These are phyloP conservation scores for Xylaria telfairii DNA, from an alignment of 495 filamentous ascomycete species.

Conservation along the genomic window DNA sequence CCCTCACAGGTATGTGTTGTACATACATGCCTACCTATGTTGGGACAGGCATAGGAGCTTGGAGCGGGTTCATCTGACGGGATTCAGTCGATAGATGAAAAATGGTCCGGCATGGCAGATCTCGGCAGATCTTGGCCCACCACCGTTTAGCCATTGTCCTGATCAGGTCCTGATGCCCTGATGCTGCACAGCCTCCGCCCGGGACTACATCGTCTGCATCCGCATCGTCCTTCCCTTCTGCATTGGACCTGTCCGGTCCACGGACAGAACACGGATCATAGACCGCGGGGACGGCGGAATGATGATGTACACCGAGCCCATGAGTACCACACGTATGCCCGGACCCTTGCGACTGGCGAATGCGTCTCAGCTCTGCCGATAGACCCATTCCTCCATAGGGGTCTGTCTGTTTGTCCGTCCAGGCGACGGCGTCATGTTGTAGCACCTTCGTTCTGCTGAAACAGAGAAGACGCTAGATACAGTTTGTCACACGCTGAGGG, in stretches of 20 bases:
- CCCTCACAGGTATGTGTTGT: not conserved
- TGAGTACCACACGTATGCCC: not conserved
- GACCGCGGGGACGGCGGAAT: too few relatives aligned
- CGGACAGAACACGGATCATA: not conserved
- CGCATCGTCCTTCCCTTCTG: not conserved
- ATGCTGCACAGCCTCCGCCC: conserved; percentile 23
- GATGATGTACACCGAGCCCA: conserved; percentile 1
- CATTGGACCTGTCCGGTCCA: not conserved
- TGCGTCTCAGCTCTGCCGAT: too few relatives aligned
- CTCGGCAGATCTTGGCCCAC: conserved; percentile 27
- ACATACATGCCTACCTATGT: not conserved
- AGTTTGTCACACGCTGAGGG: not conserved
- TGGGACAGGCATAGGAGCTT: not conserved
- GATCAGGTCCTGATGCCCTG: not conserved
- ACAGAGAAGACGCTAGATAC: not conserved
- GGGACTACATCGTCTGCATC: too few relatives aligned
- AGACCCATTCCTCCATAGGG: too few relatives aligned
- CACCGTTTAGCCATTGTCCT: not conserved
- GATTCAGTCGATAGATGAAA: not conserved
- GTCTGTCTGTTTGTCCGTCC: not conserved
- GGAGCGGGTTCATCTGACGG: not conserved
- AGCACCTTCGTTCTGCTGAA: not conserved
- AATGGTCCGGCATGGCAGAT: conserved; percentile 22
- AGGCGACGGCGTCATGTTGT: not conserved
- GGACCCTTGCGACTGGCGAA: not conserved